Evolutionary conservation across 2,329 filamentous ascomycete genomes (phyloP), one percentile per base, ranked within the genome.

Genomic region (Trichoderma asperellum): DNA sequence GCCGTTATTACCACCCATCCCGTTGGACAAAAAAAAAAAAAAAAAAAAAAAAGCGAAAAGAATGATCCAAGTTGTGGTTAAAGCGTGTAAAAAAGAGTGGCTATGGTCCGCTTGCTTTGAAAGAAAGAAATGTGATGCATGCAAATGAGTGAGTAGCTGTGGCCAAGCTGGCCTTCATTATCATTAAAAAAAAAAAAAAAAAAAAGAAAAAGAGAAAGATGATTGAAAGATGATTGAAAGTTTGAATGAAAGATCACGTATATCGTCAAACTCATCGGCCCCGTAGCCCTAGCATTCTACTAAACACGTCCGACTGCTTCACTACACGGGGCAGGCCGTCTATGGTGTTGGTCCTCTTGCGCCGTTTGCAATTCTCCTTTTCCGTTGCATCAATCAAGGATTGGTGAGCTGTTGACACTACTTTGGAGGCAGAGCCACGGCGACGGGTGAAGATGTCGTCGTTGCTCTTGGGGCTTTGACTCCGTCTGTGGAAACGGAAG

Each of bases 401-500:
- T 24, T 63, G 34, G 4, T 53, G 58, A 21, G 58, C 49, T 1
- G 21, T 43, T 34, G 47, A 32, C 7, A 52, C 40, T 2, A 37
- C 32, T 32, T 68, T 70, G 10, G 62, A 57, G 4, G 68, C 68
- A 3, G 68, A 70, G 5, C 68, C 53, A 5, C 68, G 56, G 2
- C 64, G 56, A 35, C 75, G 73, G 18, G 63, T 18, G 24, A 58
- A 29, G n/a, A 58, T 49, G 63, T 40, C 34, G 11, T 57, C 63
- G 18, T 34, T 57, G 37, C 76, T 73, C 32, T 81, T 80, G 40
- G 65, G 65, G 29, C 57, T 78, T 14, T 75, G 73, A n/a, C 78
- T 76, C 16, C 81, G 78, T 68, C 76, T 79, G 71, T 82, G 80
- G 69, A 86, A 80, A 21, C 82, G 80, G 57, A 83, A 83, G 65